These are phyloP conservation scores for Usnea hakonensis DNA, from an alignment of 495 filamentous ascomycete species.

Conservation along the genomic window DNA sequence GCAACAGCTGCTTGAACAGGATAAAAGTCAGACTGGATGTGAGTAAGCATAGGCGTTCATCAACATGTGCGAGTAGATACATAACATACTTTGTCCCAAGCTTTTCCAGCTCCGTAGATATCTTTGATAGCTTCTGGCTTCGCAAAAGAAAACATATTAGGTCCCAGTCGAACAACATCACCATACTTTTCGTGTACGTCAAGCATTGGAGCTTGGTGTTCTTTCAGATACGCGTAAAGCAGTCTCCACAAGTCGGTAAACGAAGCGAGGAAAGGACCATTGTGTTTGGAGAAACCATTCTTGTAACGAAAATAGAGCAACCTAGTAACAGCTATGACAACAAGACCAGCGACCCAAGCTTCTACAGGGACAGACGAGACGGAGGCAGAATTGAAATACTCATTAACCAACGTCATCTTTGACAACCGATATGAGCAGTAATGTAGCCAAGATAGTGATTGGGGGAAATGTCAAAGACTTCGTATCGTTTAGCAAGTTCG, in stretches of 20 bases:
- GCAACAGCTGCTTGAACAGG: conserved; percentile 58
- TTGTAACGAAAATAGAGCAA: conserved; percentile 51
- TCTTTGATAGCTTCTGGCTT: conserved; percentile 60
- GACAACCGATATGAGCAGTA: no score
- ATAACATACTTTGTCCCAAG: conserved; percentile 59
- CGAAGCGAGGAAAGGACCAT: conserved; percentile 58
- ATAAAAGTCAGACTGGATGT: conserved; percentile 59
- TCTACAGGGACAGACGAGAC: not conserved
- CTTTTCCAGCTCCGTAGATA: conserved; percentile 76
- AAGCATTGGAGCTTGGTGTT: conserved; percentile 21
- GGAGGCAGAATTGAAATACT: not conserved
- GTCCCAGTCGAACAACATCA: conserved; percentile 61
- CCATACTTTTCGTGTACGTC: conserved; percentile 69
- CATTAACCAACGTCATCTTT: no score
- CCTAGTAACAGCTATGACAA: not conserved
- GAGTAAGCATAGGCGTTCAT: no score
- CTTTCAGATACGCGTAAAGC: not conserved
- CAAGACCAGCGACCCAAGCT: not conserved
- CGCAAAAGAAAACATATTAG: conserved; percentile 60
- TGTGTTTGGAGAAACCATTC: conserved; percentile 54
- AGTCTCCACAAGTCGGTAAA: conserved; percentile 66
- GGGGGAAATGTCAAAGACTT: no score
- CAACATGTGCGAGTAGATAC: no score
- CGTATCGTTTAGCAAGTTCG: no score
- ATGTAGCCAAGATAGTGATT: no score